phyloP scores from a whole-genome alignment of 2,329 filamentous ascomycete species.

The Colletotrichum melonis region DNA sequence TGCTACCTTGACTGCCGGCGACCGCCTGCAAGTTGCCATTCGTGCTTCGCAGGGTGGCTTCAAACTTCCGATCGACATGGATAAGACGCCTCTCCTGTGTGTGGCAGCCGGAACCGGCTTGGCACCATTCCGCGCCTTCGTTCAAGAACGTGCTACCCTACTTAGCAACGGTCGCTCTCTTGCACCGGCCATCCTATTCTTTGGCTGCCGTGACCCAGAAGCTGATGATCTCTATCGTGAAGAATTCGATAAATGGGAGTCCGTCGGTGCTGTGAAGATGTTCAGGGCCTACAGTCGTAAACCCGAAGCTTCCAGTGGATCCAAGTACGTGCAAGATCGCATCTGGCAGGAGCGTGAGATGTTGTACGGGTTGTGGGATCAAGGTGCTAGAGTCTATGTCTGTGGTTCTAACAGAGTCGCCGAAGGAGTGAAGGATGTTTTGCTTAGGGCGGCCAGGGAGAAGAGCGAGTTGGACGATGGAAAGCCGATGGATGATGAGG shows the following conservation, averaged over 20 bases:
- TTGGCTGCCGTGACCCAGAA: constrained; percentile 55
- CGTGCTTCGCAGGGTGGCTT: constrained; percentile 59
- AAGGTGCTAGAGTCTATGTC: constrained; percentile 66
- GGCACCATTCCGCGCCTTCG: constrained; percentile 97
- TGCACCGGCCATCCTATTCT: constrained; percentile 59
- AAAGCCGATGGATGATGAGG: constrained; percentile 44
- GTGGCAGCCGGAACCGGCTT: constrained; percentile 94
- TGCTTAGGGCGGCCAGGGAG: constrained; percentile 37
- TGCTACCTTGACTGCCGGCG: constrained; percentile 55
- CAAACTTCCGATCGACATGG: constrained; percentile 85
- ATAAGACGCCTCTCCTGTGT: constrained; percentile 93
- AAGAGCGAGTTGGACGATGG: constrained; percentile 43
- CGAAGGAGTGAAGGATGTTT: constrained; percentile 50
- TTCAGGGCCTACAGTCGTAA: constrained; percentile 64
- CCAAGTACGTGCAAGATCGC: constrained; percentile 59
- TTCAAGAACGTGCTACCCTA: constrained; percentile 89
- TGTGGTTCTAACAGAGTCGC: constrained; percentile 65
- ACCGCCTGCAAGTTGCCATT: constrained; percentile 62
- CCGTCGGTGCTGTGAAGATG: constrained; percentile 63
- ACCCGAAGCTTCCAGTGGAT: constrained; percentile 57
- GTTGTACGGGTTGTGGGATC: constrained; percentile 47
- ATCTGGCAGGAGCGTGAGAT: constrained; percentile 48
- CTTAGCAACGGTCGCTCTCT: constrained; percentile 52
- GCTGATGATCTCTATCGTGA: constrained; percentile 58
- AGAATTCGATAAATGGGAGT: constrained; percentile 59